A percentile compares a stretch with the other conserved stretches of the same genome.
phyloP scores from a whole-genome alignment of 2,329 filamentous ascomycete species.

The Botryosphaeria agaves region DNA sequence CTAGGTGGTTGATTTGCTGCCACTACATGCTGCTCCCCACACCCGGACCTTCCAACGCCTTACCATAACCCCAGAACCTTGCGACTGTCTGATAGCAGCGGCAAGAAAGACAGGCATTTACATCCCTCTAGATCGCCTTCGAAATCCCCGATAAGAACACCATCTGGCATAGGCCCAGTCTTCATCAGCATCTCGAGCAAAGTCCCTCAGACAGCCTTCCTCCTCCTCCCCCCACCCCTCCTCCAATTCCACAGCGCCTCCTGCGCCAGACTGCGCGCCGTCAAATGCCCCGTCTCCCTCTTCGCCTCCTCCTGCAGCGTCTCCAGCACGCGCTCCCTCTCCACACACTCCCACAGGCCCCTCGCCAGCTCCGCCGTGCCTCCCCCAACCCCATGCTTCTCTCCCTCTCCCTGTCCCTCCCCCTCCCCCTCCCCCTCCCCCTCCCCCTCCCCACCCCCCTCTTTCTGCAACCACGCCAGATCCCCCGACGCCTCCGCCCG shows the following conservation, averaged over 20 bases:
- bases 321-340: conserved; percentile 60
- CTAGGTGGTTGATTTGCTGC: too few species aligned
- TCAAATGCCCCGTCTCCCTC: conserved; percentile 49
- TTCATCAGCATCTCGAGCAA: too few species aligned
- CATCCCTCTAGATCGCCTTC: too few species aligned
- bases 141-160: too few species aligned
- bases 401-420: conserved; percentile 21
- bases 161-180: too few species aligned
- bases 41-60: too few species aligned
- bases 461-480: conserved; percentile 25
- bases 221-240: conserved; percentile 46
- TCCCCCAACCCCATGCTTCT: conserved; percentile 7
- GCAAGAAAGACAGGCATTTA: too few species aligned
- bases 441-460: conserved; percentile 27
- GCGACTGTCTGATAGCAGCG: too few species aligned
- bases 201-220: conserved; percentile 34
- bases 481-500: conserved; percentile 25
- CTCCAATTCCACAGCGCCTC: conserved; percentile 85
- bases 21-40: too few species aligned
- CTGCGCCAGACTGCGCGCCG: conserved; percentile 66
- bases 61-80: too few species aligned
- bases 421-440: conserved; percentile 9
- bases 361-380: conserved; percentile 33
- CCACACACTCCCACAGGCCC: conserved; percentile 68
- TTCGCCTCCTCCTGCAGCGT: conserved; percentile 60